Percentiles rank a stretch among this genome's conserved stretches.
phyloP scores from a whole-genome alignment of 73 alveolate species.

The Loxodes magnus region DNA sequence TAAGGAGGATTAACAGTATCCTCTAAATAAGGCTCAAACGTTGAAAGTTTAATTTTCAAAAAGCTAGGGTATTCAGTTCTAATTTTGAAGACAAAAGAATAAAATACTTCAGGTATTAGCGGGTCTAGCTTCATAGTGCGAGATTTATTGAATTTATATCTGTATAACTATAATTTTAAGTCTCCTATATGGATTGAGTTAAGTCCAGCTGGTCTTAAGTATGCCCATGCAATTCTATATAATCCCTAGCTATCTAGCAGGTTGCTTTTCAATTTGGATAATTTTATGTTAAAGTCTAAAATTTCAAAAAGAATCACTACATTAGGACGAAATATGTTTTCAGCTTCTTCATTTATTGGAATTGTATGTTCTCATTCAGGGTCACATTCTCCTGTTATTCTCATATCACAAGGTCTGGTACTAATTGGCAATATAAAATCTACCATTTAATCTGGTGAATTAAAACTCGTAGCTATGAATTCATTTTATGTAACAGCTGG shows the following conservation, averaged over 20 bases:
- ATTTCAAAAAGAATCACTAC: slow-evolving; percentile 83
- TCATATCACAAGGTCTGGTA: slow-evolving; percentile 82
- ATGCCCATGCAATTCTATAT: slow-evolving; percentile 96
- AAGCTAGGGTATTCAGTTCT: slow-evolving; percentile 38
- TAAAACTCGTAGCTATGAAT: background rate
- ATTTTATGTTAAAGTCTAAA: slow-evolving; percentile 76
- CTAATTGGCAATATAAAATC: slow-evolving; percentile 20
- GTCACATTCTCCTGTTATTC: slow-evolving; percentile 79
- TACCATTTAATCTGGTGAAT: background rate
- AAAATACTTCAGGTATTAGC: slow-evolving; percentile 64
- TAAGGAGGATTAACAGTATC: background rate
- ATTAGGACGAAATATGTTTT: slow-evolving; percentile 47
- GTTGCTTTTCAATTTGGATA: slow-evolving; percentile 28
- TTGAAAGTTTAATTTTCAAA: slow-evolving; percentile 28
- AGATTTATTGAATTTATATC: slow-evolving; percentile 56
- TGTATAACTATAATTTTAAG: slow-evolving; percentile 72
- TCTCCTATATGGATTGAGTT: slow-evolving; percentile 70
- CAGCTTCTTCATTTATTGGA: slow-evolving; percentile 65
- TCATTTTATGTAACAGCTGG: background rate
- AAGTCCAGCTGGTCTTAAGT: slow-evolving; percentile 81
- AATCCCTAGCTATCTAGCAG: slow-evolving; percentile 58
- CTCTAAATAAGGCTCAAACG: background rate
- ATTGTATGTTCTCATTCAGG: slow-evolving; percentile 88
- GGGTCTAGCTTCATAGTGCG: slow-evolving; percentile 9
- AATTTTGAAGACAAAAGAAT: slow-evolving; percentile 56